These are phyloP conservation scores for Aspergillus funiculosus DNA, from an alignment of 495 filamentous ascomycete species.

Conservation along the genomic window DNA sequence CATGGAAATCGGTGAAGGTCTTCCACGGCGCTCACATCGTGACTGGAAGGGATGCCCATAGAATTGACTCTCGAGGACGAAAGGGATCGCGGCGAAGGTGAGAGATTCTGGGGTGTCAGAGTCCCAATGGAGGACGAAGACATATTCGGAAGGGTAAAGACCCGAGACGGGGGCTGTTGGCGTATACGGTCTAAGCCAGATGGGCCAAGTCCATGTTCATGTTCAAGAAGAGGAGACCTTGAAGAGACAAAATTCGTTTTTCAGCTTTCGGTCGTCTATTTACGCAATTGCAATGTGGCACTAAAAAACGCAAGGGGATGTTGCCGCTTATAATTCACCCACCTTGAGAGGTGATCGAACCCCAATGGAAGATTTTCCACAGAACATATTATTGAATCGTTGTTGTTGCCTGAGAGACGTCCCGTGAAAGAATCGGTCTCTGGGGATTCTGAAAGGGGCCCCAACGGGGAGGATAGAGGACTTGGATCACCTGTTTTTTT, in stretches of 20 bases:
- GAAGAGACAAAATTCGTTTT: constrained; percentile 55
- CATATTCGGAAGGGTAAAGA: constrained; percentile 60
- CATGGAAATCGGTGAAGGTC: constrained; percentile 88
- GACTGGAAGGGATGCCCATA: constrained; percentile 57
- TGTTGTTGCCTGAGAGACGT: constrained; percentile 50
- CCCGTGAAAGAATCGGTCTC: constrained; percentile 43
- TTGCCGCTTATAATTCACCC: constrained; percentile 13
- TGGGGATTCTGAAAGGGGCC: constrained; percentile 39
- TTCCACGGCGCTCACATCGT: constrained; percentile 66
- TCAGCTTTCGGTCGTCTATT: constrained; percentile 43
- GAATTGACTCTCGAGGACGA: constrained; percentile 50
- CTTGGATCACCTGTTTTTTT: constrained; percentile 37
- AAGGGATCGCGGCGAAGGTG: constrained; percentile 51
- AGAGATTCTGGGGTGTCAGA: constrained; percentile 48
- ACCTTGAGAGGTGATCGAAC: constrained; percentile 44
- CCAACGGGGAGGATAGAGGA: constrained; percentile 44
- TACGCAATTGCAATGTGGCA: constrained; percentile 9
- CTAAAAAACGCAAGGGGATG: constrained; percentile 19
- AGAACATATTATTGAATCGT: constrained; percentile 38
- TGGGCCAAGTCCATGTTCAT: constrained; percentile 54
- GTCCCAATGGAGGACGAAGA: constrained; percentile 55
- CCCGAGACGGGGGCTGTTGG: constrained; percentile 65
- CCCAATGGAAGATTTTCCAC: constrained; percentile 38
- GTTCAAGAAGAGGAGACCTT: constrained; percentile 58
- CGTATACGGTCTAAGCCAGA: constrained; percentile 91